Evolutionary conservation across 2,329 filamentous ascomycete genomes (phyloP).

Genomic region (Fusarium cicatricum): DNA sequence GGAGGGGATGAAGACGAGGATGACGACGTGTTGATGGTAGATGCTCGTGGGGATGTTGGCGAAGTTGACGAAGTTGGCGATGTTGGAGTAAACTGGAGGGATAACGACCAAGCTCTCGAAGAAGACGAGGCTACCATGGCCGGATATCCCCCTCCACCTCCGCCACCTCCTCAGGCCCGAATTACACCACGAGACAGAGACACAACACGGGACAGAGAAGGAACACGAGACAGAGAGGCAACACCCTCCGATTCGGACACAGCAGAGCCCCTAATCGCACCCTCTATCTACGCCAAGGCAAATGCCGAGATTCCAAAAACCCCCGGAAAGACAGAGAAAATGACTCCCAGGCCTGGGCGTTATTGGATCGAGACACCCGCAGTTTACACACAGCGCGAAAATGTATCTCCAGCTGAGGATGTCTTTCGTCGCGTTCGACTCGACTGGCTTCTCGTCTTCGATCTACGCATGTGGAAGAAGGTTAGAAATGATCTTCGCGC

Average conservation of each 20-base stretch:
- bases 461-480: slow-evolving; percentile 96
- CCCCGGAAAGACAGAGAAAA: slow-evolving; percentile 63
- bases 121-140: slow-evolving; percentile 80
- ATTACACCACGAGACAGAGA: slow-evolving; percentile 61
- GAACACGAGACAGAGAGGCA: slow-evolving; percentile 63
- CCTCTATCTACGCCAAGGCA: slow-evolving; percentile 68
- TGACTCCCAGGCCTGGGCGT: slow-evolving; percentile 70
- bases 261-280: slow-evolving; percentile 68
- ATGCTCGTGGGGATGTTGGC: slow-evolving; percentile 55
- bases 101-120: slow-evolving; percentile 73
- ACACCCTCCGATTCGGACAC: slow-evolving; percentile 79
- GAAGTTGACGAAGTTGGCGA: slow-evolving; percentile 39
- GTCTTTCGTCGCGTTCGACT: slow-evolving; percentile 88
- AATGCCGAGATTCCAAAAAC: slow-evolving; percentile 84
- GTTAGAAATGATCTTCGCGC: slow-evolving; percentile 89
- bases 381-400: slow-evolving; percentile 69
- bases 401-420: slow-evolving; percentile 79
- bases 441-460: slow-evolving; percentile 94
- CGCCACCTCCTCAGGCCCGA: slow-evolving; percentile 65
- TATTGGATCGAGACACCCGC: slow-evolving; percentile 89
- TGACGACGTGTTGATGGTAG: slow-evolving; percentile 67
- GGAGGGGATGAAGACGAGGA: slow-evolving; percentile 59
- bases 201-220: slow-evolving; percentile 55
- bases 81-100: slow-evolving; percentile 58
- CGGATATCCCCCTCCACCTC: slow-evolving; percentile 72